Evolutionary conservation across 2,329 filamentous ascomycete species (phyloP).

Genomic region (Dothideomycetes sp.): DNA sequence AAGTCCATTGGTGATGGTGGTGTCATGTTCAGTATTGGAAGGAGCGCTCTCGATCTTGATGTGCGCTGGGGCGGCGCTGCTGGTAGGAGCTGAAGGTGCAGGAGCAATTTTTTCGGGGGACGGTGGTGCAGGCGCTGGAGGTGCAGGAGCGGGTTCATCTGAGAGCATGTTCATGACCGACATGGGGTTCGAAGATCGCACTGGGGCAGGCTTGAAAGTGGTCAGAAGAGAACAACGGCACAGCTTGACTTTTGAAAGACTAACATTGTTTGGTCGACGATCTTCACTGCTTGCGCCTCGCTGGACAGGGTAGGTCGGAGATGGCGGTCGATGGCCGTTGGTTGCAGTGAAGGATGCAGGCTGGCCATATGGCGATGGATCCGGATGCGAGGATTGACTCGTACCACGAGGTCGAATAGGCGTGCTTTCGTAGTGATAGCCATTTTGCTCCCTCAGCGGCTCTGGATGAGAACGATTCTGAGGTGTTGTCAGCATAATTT

Average conservation of each 20-base stretch:
- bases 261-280: constrained; percentile 1
- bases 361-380: neutral
- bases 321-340: constrained; percentile 4
- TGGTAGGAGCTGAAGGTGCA: neutral
- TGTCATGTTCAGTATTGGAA: neutral
- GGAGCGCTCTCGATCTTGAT: neutral
- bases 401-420: constrained; percentile 3
- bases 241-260: neutral
- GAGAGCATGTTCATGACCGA: constrained; percentile 92
- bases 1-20: no score
- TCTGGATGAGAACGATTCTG: constrained; percentile 15
- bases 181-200: constrained; percentile 74
- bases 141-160: constrained; percentile 39
- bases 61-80: neutral
- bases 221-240: neutral
- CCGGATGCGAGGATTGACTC: constrained; percentile 7
- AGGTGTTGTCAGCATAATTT: neutral
- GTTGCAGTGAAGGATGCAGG: constrained; percentile 5
- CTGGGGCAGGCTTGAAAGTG: constrained; percentile 12
- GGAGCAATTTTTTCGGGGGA: constrained; percentile 1
- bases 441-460: constrained; percentile 8
- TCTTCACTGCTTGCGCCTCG: constrained; percentile 1
- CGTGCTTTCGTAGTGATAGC: constrained; percentile 7
- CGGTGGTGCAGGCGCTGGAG: constrained; percentile 5
- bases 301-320: constrained; percentile 5